Evolutionary conservation across 148 eudicot species (phyloP), one percentile per base, ranked within the genome.

Genomic region (Persicaria maculosa): DNA sequence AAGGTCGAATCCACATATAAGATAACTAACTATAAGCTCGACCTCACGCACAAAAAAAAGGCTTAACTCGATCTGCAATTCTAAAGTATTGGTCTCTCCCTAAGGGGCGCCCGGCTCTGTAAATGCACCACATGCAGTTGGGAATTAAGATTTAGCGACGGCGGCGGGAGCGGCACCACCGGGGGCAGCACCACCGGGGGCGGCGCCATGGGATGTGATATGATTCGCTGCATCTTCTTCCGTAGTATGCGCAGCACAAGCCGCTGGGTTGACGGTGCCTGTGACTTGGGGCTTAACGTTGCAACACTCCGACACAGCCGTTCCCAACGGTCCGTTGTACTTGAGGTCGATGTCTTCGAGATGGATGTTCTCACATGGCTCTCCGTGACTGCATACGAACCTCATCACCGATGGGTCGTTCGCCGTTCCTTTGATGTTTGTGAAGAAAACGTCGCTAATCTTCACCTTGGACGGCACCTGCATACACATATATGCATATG

Each of bases 341-440:
- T 19, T 17, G 4, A 92, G 68, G 68, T 85, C 77, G 17, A 92
- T 73, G 50, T 88, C 77, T 4, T 48, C 81, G 72, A 92, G 74
- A 53, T 85, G 79, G 9, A 92, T 65, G 20, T 81, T 85, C 44
- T 88, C 81, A n/a, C 97, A 92, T 3, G 97, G 97, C 4, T 1
- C 11, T 1, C 50, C 10, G 1, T 44, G 3, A 55, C 88, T 88
- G 81, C 97, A 92, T 6, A 58, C 25, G 2, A 93, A 62, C 3
- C 81, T 25, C 0, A 90, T 78, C 3, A 77, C 76, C 3, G 65
- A 45, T 5, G 55, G 73, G 20, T 84, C 59, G 4, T 40, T 52
- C 9, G 88, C 45, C 1, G 88, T 92, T 2, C 96, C 96, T 70
- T 50, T 80, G 9, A 90, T 83, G 84, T 92, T 90, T 75, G 47